phyloP scores from a whole-genome alignment of 495 filamentous ascomycete genomes.

The Penicillium dipodomyicola region DNA sequence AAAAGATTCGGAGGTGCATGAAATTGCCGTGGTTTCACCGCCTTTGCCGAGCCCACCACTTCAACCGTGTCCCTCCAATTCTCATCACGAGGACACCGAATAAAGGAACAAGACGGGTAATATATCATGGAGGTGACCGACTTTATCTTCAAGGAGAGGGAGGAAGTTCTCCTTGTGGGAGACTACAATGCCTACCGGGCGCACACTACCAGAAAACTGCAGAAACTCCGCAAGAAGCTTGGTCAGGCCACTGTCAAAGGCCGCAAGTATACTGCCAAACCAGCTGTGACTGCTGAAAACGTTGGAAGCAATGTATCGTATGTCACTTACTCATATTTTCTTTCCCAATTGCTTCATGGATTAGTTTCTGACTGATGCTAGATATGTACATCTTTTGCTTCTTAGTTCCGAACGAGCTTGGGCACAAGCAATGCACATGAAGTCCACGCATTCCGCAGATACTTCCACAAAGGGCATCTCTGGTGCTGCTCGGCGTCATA shows the following conservation, averaged over 20 bases:
- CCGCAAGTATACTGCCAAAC: slow-evolving; percentile 75
- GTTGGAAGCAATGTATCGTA: slow-evolving; percentile 77
- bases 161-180: slow-evolving; percentile 79
- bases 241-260: slow-evolving; percentile 77
- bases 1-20: slow-evolving; percentile 28
- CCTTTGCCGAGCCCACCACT: slow-evolving; percentile 22
- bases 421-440: slow-evolving; percentile 95
- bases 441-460: slow-evolving; percentile 76
- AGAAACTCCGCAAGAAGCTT: slow-evolving; percentile 80
- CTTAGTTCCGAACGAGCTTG: slow-evolving; percentile 89
- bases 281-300: slow-evolving; percentile 70
- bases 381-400: slow-evolving; percentile 76
- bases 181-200: slow-evolving; percentile 84
- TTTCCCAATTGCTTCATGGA: background rate
- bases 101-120: slow-evolving; percentile 5
- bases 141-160: slow-evolving; percentile 71
- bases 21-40: slow-evolving; percentile 36
- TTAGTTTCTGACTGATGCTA: slow-evolving; percentile 30
- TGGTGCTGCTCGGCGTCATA: slow-evolving; percentile 78
- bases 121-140: slow-evolving; percentile 83
- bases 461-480: slow-evolving; percentile 65
- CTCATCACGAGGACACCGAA: slow-evolving; percentile 11
- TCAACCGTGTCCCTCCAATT: slow-evolving; percentile 22
- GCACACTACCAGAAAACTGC: slow-evolving; percentile 76
- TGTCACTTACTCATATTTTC: slow-evolving; percentile 14